These are phyloP conservation scores for Neurospora crassa DNA, from an alignment of 2,329 filamentous ascomycete genomes.

Conservation along the genomic window DNA sequence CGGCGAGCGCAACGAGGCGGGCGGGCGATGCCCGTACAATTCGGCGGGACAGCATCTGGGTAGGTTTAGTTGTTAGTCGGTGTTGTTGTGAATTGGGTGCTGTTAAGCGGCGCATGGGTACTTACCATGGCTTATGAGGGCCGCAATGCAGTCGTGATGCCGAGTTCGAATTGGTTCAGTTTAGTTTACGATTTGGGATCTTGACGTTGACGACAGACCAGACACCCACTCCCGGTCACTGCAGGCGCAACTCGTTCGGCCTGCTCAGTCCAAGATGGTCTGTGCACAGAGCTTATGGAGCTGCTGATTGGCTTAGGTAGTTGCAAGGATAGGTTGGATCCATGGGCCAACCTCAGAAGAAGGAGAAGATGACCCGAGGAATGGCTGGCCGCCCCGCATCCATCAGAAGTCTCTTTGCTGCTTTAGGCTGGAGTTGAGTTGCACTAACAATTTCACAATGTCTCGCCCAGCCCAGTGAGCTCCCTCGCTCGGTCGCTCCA, in stretches of 20 bases:
- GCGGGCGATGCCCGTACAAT: slow-evolving; percentile 41
- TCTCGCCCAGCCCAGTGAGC: not conserved
- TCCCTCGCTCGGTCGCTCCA: not conserved
- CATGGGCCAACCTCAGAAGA: not conserved
- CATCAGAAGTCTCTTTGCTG: not conserved
- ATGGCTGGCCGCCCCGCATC: not conserved
- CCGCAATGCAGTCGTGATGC: slow-evolving; percentile 25
- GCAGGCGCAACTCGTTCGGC: not conserved
- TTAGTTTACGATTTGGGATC: not conserved
- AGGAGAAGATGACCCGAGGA: not conserved
- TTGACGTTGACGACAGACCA: slow-evolving; percentile 17
- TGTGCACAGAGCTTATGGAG: not conserved
- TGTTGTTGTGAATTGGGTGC: not conserved
- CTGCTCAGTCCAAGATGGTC: not conserved
- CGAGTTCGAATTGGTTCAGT: slow-evolving; percentile 8
- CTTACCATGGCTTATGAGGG: slow-evolving; percentile 24
- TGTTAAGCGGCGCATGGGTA: slow-evolving; percentile 3
- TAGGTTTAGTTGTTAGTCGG: not conserved
- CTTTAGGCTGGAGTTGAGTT: not conserved
- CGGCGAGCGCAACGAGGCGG: slow-evolving; percentile 35
- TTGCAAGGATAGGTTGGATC: no score
- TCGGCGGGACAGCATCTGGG: slow-evolving; percentile 53
- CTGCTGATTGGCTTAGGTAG: not conserved
- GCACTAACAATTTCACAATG: not conserved
- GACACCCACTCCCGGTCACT: not conserved